Conservation (phyloP, 2,329 filamentous ascomycete species). For the Paraphaeosphaeria minitans region DNA sequence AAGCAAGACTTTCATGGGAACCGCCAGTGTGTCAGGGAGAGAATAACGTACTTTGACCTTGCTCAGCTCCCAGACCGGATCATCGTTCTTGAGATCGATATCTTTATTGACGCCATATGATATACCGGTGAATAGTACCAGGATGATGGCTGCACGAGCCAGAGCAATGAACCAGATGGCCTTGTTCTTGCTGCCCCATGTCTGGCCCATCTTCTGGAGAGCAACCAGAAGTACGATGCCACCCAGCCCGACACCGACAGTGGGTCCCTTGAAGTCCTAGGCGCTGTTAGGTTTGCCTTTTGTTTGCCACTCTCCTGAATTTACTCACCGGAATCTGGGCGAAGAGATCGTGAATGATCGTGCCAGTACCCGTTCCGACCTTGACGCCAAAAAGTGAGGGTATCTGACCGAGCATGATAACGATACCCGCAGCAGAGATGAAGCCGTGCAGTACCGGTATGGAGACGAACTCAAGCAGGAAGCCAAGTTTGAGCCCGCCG, state of each 20-base stretch:
- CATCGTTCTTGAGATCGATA: constrained; percentile 38
- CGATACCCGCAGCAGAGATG: constrained; percentile 69
- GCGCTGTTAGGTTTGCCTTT: background rate
- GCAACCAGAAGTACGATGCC: constrained; percentile 61
- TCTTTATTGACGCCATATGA: constrained; percentile 66
- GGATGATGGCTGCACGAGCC: constrained; percentile 64
- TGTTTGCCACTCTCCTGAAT: too few species aligned
- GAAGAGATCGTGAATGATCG: constrained; percentile 65
- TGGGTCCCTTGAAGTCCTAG: constrained; percentile 60
- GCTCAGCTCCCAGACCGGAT: constrained; percentile 63
- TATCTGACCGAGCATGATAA: constrained; percentile 69
- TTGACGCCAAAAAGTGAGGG: constrained; percentile 63
- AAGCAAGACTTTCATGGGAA: background rate
- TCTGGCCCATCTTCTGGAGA: constrained; percentile 63
- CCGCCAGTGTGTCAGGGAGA: background rate
- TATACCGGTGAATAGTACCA: constrained; percentile 67
- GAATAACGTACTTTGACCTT: constrained; percentile 52
- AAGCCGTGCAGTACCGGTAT: constrained; percentile 68
- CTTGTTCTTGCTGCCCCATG: constrained; percentile 64
- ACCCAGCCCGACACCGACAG: constrained; percentile 64
- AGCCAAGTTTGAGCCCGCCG: constrained; percentile 67
- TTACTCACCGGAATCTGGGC: constrained; percentile 53
- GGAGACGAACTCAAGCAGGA: constrained; percentile 69
- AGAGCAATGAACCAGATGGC: constrained; percentile 64
- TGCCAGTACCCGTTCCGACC: constrained; percentile 59